These are phyloP conservation scores for Trifolium repens DNA, from an alignment of 306 rosid species.

Conservation along the genomic window DNA sequence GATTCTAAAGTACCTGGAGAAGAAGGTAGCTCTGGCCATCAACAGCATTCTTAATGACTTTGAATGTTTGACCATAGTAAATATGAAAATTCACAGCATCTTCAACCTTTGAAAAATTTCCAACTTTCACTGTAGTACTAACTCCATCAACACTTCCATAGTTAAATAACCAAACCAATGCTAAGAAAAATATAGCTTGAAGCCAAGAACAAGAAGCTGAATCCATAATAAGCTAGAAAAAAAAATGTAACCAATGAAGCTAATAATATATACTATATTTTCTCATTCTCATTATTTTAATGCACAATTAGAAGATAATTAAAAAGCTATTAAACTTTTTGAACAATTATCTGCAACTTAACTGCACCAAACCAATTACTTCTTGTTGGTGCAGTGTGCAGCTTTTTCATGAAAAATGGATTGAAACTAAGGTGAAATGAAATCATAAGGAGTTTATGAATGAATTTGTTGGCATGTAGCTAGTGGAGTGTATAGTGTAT, in stretches of 20 bases:
- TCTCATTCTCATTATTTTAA: constrained; percentile 34
- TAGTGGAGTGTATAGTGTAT: constrained; percentile 31
- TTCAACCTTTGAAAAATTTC: constrained; percentile 77
- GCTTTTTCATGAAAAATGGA: constrained; percentile 39
- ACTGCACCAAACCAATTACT: constrained; percentile 30
- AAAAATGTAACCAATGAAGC: constrained; percentile 30
- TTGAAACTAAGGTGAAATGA: constrained; percentile 36
- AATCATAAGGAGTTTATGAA: constrained; percentile 33
- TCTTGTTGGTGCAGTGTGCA: constrained; percentile 23
- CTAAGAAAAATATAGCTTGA: constrained; percentile 42
- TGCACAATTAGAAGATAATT: not conserved
- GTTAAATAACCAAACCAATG: constrained; percentile 40
- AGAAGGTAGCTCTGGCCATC: constrained; percentile 96
- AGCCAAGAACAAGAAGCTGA: constrained; percentile 39
- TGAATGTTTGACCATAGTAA: constrained; percentile 90
- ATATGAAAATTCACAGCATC: constrained; percentile 77
- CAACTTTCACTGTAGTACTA: constrained; percentile 44
- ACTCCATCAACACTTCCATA: constrained; percentile 51
- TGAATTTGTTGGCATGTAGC: constrained; percentile 42
- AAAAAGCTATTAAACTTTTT: constrained; percentile 49
- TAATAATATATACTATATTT: constrained; percentile 3
- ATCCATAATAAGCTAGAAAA: constrained; percentile 42
- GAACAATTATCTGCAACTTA: constrained; percentile 33
- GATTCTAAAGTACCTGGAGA: constrained; percentile 66
- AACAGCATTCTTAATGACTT: constrained; percentile 82